These are phyloP conservation scores for Stenogyne calaminthoides DNA, from an alignment of 305 asterid genomes.

Conservation along the genomic window DNA sequence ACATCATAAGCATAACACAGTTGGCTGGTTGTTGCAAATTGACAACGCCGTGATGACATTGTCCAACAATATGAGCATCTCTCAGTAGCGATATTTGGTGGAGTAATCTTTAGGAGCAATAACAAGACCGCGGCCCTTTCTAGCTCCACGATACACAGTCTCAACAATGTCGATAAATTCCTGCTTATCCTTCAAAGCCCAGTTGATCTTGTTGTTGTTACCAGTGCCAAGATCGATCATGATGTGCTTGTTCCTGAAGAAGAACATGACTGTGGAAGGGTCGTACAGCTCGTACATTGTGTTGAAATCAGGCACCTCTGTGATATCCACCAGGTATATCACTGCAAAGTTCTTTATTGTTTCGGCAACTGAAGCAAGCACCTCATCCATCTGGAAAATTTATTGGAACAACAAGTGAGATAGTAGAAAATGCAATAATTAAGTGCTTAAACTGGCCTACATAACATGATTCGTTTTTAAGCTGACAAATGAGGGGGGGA, in stretches of 20 bases:
- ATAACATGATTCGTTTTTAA: neutral
- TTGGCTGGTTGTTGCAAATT: neutral
- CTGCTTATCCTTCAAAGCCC: slow-evolving; percentile 93
- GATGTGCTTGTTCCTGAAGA: slow-evolving; percentile 89
- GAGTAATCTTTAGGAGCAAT: slow-evolving; percentile 94
- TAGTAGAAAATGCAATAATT: neutral
- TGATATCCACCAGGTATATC: slow-evolving; percentile 79
- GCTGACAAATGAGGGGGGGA: neutral
- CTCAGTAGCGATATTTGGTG: slow-evolving; percentile 82
- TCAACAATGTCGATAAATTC: slow-evolving; percentile 85
- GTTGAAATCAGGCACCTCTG: slow-evolving; percentile 89
- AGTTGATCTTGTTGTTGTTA: slow-evolving; percentile 93
- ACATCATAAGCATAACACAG: slow-evolving; percentile 8
- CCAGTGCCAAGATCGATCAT: slow-evolving; percentile 94
- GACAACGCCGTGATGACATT: neutral
- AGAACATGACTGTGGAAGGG: slow-evolving; percentile 79
- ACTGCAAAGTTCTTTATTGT: slow-evolving; percentile 86
- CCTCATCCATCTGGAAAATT: slow-evolving; percentile 82
- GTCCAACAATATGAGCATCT: neutral
- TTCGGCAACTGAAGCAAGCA: slow-evolving; percentile 84
- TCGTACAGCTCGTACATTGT: slow-evolving; percentile 93
- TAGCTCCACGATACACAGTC: slow-evolving; percentile 85
- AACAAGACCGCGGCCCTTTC: slow-evolving; percentile 95
- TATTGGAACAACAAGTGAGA: neutral
- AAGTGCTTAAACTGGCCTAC: neutral